Base-by-base conservation (phyloP, 345 rosid genomes). In the Salix dunnii region DNA sequence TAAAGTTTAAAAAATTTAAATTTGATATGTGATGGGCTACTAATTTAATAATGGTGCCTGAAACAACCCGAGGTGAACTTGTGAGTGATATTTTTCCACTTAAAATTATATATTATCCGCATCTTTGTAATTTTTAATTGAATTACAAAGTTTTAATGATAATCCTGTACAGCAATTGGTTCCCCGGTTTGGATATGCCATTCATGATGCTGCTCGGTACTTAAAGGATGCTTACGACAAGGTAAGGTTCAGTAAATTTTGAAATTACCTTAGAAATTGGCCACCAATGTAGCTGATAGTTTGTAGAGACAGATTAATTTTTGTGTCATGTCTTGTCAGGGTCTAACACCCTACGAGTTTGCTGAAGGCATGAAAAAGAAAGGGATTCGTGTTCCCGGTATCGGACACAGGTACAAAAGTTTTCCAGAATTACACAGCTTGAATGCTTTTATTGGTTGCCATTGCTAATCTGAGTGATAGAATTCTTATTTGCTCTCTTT, bases 101-200 rank as follows among this genome's bases (percentile, higher is more conserved):
- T n/a, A n/a, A n/a, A n/a, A n/a, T n/a, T n/a, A n/a, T n/a, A n/a
- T 17, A 48, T 33, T 0, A 33, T 5, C 36, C 36, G 36, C 36
- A 33, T 33, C 4, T 5, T 33, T 33, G 36, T 33, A 33, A 33
- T 33, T 33, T 33, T 33, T 5, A 33, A 33, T 33, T 33, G 36
- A 33, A 33, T 33, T 33, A n/a, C n/a, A n/a, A n/a, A n/a, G n/a
- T n/a, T n/a, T n/a, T n/a, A n/a, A n/a, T n/a, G n/a, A n/a, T n/a
- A n/a, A n/a, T n/a, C n/a, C n/a, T n/a, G n/a, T n/a, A n/a, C n/a
- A n/a, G n/a, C n/a, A 18, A 93, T 96, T 74, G 99, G 99, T 76
- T n/a, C 99, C 98, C 6, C 90, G 98, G 85, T 96, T 96, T 79
- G 99, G 98, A 82, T 98, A 98, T 80, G 99, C 99, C 70, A 89